Percentiles rank a stretch among this genome's conserved stretches.
These are phyloP conservation scores for Sambucus nigra DNA, from an alignment of 129 eudicot genomes.

Conservation along the genomic window DNA sequence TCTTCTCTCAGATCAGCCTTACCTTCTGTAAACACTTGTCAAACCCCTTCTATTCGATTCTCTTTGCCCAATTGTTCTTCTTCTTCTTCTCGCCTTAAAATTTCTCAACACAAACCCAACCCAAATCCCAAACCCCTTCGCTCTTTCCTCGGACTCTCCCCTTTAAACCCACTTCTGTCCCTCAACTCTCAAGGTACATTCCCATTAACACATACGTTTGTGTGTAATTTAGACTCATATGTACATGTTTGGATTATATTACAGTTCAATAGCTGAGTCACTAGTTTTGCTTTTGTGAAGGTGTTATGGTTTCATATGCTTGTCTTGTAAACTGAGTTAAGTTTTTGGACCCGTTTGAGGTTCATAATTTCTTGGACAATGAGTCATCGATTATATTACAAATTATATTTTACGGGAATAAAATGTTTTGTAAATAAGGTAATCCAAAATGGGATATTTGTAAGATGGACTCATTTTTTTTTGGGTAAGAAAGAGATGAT, in stretches of 20 bases:
- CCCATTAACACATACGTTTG: not conserved
- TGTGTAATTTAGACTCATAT: not conserved
- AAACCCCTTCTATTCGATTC: slow-evolving; percentile 21
- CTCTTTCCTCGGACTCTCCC: slow-evolving; percentile 52
- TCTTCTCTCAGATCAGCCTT: slow-evolving; percentile 57
- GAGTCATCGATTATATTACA: not conserved
- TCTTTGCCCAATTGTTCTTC: slow-evolving; percentile 24
- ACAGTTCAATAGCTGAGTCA: not conserved
- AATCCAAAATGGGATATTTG: no score
- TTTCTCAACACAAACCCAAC: slow-evolving; percentile 26
- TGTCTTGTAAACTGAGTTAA: not conserved
- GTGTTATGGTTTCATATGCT: not conserved
- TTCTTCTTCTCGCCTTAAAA: slow-evolving; percentile 17
- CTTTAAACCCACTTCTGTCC: slow-evolving; percentile 44
- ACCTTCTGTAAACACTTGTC: slow-evolving; percentile 29
- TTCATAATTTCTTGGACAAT: no score
- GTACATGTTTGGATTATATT: not conserved
- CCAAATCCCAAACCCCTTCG: slow-evolving; percentile 18
- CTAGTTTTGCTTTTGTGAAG: not conserved
- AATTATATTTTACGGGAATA: no score
- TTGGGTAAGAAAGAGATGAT: not conserved
- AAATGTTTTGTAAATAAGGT: no score
- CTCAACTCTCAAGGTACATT: slow-evolving; percentile 46
- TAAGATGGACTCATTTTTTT: not conserved
- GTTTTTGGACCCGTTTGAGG: no score